A percentile compares a stretch with the other conserved stretches of the same genome.
Evolutionary conservation across 2,329 filamentous ascomycete genomes (phyloP).

Genomic region (Penicillium hordei): DNA sequence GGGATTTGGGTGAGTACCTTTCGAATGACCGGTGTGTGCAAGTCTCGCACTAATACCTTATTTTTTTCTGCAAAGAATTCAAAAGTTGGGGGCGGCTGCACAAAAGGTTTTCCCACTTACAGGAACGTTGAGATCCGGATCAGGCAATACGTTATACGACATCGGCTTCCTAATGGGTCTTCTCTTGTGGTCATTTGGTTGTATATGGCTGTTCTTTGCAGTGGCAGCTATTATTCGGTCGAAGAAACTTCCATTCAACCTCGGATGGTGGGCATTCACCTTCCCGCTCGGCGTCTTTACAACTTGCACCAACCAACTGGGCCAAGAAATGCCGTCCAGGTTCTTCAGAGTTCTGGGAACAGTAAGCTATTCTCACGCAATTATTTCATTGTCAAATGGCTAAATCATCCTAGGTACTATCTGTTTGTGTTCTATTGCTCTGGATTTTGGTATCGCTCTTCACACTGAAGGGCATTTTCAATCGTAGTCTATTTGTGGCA

Average conservation of each 20-base stretch:
- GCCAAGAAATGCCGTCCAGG: background rate
- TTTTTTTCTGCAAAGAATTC: background rate
- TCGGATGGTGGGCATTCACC: constrained; percentile 3
- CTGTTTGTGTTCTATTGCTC: background rate
- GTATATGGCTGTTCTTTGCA: background rate
- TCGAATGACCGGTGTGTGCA: no score
- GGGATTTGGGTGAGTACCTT: background rate
- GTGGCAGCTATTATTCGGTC: background rate
- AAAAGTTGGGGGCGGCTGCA: background rate
- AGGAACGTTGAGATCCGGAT: background rate
- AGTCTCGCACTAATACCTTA: background rate
- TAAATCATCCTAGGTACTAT: background rate
- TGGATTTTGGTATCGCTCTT: background rate
- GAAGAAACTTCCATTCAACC: background rate
- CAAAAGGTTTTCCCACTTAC: background rate
- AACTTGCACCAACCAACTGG: background rate
- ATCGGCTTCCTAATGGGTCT: background rate
- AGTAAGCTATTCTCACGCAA: background rate
- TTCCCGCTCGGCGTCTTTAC: background rate
- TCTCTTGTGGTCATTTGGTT: background rate
- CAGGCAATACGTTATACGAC: background rate
- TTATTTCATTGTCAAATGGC: background rate
- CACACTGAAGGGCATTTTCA: background rate
- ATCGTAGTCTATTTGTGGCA: background rate
- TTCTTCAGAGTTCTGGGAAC: background rate